Percentiles rank a stretch among this genome's conserved stretches.
phyloP scores from a whole-genome alignment of 768 basidiomycete genomes.

The Strobilomyces dryophilus region DNA sequence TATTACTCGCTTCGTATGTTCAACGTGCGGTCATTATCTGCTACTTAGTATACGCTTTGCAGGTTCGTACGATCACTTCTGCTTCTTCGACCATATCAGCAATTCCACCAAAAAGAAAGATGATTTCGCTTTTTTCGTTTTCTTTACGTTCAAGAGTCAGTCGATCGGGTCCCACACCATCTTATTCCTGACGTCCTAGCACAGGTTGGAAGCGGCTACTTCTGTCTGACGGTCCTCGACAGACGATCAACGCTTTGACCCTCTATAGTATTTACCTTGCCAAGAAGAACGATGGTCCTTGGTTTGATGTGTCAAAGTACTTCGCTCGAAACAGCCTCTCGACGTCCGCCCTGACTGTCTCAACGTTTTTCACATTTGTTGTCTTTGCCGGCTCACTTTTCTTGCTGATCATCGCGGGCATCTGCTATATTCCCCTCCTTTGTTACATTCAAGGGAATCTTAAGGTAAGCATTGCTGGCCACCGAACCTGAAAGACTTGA shows the following conservation, averaged over 20 bases:
- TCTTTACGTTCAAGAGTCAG: conserved; percentile 98
- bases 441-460: conserved; percentile 96
- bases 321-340: conserved; percentile 71
- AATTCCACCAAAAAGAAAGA: conserved; percentile 95
- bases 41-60: not conserved
- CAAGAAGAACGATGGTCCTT: conserved; percentile 44
- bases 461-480: conserved; percentile 52
- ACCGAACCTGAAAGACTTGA: not conserved
- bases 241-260: conserved; percentile 96
- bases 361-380: conserved; percentile 86
- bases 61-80: conserved; percentile 97
- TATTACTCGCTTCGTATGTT: conserved; percentile 91
- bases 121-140: conserved; percentile 98
- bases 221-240: conserved; percentile 93
- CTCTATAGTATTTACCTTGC: conserved; percentile 85
- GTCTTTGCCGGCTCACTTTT: conserved; percentile 84
- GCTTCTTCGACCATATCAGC: conserved; percentile 95
- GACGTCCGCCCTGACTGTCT: conserved; percentile 79
- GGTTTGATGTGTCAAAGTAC: conserved; percentile 75
- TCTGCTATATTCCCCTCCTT: conserved; percentile 91
- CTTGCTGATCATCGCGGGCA: conserved; percentile 75
- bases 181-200: not conserved
- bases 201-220: conserved; percentile 84
- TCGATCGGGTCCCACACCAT: conserved; percentile 7
- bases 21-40: not conserved